Evolutionary conservation across 768 basidiomycete species (phyloP).

Genomic region (Leccinum incarnatum): DNA sequence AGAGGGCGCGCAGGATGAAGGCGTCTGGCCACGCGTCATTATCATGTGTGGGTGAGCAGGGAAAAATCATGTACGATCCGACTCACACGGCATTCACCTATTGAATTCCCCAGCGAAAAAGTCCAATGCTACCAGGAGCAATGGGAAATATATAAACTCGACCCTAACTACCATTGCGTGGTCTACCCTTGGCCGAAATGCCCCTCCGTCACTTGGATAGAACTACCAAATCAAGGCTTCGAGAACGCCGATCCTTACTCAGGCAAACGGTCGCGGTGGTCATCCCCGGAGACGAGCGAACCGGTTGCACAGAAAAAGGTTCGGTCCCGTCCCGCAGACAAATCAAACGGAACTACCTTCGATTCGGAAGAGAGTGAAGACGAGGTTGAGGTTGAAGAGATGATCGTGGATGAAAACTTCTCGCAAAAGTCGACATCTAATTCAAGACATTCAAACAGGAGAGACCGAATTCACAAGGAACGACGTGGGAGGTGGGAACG

Average conservation of each 20-base stretch:
- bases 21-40: conserved; percentile 65
- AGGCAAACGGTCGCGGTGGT: conserved; percentile 28
- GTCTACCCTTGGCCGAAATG: conserved; percentile 45
- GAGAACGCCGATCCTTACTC: conserved; percentile 11
- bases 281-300: conserved; percentile 24
- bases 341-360: conserved; percentile 22
- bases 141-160: conserved; percentile 85
- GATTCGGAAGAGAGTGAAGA: conserved; percentile 36
- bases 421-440: conserved; percentile 17
- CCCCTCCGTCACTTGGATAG: conserved; percentile 22
- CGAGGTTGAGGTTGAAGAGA: conserved; percentile 50
- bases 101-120: conserved; percentile 38
- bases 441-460: conserved; percentile 25
- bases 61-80: conserved; percentile 1
- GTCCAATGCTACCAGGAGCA: conserved; percentile 66
- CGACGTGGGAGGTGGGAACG: conserved; percentile 30
- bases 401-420: conserved; percentile 41
- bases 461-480: conserved; percentile 30
- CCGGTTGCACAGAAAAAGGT: conserved; percentile 24
- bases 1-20: conserved; percentile 61
- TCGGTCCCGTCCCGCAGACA: conserved; percentile 21
- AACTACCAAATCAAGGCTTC: conserved; percentile 8
- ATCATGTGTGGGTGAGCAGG: conserved; percentile 65
- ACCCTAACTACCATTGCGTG: conserved; percentile 67
- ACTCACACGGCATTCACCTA: conserved; percentile 8